Evolutionary conservation across 352 stramenopile genomes (phyloP).

Genomic region (Phytophthora fragariaefolia): DNA sequence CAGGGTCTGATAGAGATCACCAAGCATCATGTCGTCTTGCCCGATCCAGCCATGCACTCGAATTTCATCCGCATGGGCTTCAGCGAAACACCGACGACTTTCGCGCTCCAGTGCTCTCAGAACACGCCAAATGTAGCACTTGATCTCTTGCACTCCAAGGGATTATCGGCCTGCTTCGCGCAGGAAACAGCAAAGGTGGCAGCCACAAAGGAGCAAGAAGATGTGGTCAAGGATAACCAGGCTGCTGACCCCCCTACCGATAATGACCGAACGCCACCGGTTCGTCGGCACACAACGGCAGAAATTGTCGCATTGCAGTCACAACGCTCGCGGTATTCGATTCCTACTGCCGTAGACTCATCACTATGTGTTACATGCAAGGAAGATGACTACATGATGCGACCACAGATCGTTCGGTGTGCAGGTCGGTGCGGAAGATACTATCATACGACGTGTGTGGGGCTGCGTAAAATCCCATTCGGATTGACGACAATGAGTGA

Average conservation of each 20-base stretch:
- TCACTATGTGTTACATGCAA: constrained; percentile 65
- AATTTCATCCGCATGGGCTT: constrained; percentile 88
- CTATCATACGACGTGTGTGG: constrained; percentile 83
- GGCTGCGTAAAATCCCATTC: constrained; percentile 82
- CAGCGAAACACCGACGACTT: constrained; percentile 72
- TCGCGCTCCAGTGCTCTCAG: constrained; percentile 78
- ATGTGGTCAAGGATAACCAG: constrained; percentile 23
- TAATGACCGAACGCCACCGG: constrained; percentile 18
- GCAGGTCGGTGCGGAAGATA: constrained; percentile 50
- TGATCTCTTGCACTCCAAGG: constrained; percentile 75
- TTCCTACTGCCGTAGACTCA: constrained; percentile 35
- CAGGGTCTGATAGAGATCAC: constrained; percentile 84
- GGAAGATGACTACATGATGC: constrained; percentile 87
- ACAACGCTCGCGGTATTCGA: constrained; percentile 58
- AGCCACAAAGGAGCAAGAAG: constrained; percentile 29
- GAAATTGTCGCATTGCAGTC: constrained; percentile 81
- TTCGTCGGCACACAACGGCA: constrained; percentile 67
- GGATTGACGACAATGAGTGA: constrained; percentile 85
- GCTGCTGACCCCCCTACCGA: constrained; percentile 14
- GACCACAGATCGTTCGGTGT: constrained; percentile 74
- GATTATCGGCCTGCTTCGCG: constrained; percentile 57
- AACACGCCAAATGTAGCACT: constrained; percentile 81
- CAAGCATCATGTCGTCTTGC: constrained; percentile 78
- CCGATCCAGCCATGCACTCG: constrained; percentile 80
- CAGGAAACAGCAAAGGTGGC: constrained; percentile 35